Evolutionary conservation across 805 yeast genomes (phyloP).

Genomic region (Vanderwaltozyma yarrowii): DNA sequence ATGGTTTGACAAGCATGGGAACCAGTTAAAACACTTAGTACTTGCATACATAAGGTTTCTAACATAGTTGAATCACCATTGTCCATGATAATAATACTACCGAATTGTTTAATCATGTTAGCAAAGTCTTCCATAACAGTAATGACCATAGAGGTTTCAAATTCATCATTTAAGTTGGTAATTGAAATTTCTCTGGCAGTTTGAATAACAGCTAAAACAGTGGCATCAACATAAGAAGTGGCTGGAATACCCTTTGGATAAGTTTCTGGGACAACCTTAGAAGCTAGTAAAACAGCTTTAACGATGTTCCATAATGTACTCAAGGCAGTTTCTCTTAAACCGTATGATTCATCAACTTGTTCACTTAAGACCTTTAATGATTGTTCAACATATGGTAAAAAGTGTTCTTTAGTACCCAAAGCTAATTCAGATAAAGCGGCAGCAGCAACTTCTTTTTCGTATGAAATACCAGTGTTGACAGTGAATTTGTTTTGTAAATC

Average conservation of each 20-base stretch:
- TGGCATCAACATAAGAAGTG: conserved; percentile 48
- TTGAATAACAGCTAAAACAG: conserved; percentile 48
- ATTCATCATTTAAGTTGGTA: conserved; percentile 61
- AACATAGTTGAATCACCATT: conserved; percentile 46
- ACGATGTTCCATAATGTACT: conserved; percentile 75
- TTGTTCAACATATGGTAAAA: conserved; percentile 66
- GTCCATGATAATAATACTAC: conserved; percentile 58
- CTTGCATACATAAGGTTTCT: conserved; percentile 58
- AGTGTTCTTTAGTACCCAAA: conserved; percentile 70
- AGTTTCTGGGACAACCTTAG: conserved; percentile 38
- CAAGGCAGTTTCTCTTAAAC: conserved; percentile 82
- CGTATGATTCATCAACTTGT: conserved; percentile 78
- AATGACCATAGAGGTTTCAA: conserved; percentile 72
- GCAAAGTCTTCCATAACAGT: conserved; percentile 64
- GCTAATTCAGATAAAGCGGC: conserved; percentile 86
- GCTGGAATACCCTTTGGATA: conserved; percentile 58
- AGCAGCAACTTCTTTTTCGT: conserved; percentile 92
- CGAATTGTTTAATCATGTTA: conserved; percentile 58
- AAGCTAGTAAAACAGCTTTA: conserved; percentile 48
- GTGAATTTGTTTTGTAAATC: conserved; percentile 63
- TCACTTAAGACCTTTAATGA: conserved; percentile 53
- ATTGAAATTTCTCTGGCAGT: conserved; percentile 60
- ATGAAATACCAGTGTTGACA: conserved; percentile 89
- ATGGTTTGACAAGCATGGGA: conserved; percentile 77
- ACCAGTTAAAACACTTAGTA: conserved; percentile 66